Percentiles rank a stretch among this genome's conserved stretches.
phyloP scores from a whole-genome alignment of 495 filamentous ascomycete species.

The Penicillium silybi region DNA sequence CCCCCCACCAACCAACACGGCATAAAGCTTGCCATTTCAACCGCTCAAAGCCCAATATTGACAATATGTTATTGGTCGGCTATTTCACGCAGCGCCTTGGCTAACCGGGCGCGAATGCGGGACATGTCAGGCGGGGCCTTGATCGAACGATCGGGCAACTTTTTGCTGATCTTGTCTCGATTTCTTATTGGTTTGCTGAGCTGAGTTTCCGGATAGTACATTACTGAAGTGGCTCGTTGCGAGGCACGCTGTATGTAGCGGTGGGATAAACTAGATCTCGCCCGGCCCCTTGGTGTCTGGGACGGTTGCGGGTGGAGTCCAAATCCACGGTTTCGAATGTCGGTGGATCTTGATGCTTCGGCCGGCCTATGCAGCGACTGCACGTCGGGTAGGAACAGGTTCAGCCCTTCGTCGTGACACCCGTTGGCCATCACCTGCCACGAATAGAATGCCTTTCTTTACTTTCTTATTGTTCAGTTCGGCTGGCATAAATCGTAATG shows the following conservation, averaged over 20 bases:
- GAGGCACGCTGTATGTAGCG: conserved; percentile 69
- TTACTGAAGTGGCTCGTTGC: conserved; percentile 58
- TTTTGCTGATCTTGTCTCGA: conserved; percentile 66
- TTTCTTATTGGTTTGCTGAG: conserved; percentile 80
- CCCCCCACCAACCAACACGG: conserved; percentile 11
- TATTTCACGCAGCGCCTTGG: conserved; percentile 57
- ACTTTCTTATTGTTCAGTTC: neutral
- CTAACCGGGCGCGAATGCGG: conserved; percentile 75
- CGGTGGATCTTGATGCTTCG: conserved; percentile 69
- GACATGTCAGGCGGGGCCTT: conserved; percentile 61
- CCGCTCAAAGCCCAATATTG: neutral
- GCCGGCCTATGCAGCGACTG: conserved; percentile 63
- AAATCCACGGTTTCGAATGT: conserved; percentile 47
- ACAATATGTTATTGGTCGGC: conserved; percentile 26
- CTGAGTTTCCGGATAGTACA: conserved; percentile 84
- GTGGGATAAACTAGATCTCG: conserved; percentile 76
- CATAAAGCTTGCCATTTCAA: conserved; percentile 10
- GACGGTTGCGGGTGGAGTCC: conserved; percentile 34
- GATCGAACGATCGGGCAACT: conserved; percentile 63
- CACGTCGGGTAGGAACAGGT: conserved; percentile 79
- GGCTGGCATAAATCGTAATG: conserved; percentile 73
- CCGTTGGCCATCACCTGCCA: conserved; percentile 84
- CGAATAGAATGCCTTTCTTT: conserved; percentile 2
- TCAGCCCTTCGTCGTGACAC: too few relatives aligned
- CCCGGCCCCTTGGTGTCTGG: conserved; percentile 66